Evolutionary conservation across 768 basidiomycete species (phyloP).

Genomic region (Macrolepiota fuliginosa): DNA sequence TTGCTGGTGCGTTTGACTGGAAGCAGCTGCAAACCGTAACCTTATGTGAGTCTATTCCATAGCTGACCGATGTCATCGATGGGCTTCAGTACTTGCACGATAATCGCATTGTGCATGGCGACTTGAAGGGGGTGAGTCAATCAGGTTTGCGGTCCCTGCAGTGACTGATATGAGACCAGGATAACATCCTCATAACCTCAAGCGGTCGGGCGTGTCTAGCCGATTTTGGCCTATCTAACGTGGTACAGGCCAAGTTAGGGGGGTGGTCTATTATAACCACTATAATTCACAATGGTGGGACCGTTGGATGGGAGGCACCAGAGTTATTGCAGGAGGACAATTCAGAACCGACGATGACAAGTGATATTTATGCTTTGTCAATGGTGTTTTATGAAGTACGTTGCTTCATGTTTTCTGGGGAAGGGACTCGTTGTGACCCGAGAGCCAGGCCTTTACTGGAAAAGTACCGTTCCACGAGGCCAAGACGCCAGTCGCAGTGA

Average conservation of each 20-base stretch:
- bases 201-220: slow-evolving; percentile 20
- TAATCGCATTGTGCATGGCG: slow-evolving; percentile 17
- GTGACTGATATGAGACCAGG: slow-evolving; percentile 4
- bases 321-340: slow-evolving; percentile 10
- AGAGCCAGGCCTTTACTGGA: background rate
- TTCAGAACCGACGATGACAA: background rate
- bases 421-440: background rate
- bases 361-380: slow-evolving; percentile 12
- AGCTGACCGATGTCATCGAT: slow-evolving; percentile 14
- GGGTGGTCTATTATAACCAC: slow-evolving; percentile 15
- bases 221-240: slow-evolving; percentile 22
- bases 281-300: slow-evolving; percentile 6
- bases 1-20: slow-evolving; percentile 3
- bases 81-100: slow-evolving; percentile 20
- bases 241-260: background rate
- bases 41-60: background rate
- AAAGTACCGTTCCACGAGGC: slow-evolving; percentile 5
- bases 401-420: slow-evolving; percentile 13
- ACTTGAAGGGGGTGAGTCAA: slow-evolving; percentile 20
- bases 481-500: slow-evolving; percentile 1
- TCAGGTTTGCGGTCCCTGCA: background rate
- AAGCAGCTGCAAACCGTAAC: background rate
- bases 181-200: slow-evolving; percentile 19
- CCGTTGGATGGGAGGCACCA: slow-evolving; percentile 14
- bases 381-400: slow-evolving; percentile 15